phyloP scores from a whole-genome alignment of 331 rosid genomes.

The Erythrophleum ivorense region DNA sequence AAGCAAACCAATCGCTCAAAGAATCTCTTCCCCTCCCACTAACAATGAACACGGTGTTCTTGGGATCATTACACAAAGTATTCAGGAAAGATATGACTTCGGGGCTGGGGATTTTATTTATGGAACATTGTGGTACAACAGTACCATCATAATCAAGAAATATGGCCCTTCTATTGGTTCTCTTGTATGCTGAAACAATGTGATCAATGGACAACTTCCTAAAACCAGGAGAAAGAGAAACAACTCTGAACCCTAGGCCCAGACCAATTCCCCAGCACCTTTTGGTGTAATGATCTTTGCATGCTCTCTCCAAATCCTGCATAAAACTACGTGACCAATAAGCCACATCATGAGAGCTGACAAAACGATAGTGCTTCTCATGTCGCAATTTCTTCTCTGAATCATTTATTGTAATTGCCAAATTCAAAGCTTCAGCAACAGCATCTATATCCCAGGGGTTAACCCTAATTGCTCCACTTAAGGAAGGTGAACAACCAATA shows the following conservation, averaged over 20 bases:
- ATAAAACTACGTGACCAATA: conserved; percentile 96
- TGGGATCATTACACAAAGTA: conserved; percentile 79
- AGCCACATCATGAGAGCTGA: conserved; percentile 89
- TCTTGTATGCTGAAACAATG: conserved; percentile 81
- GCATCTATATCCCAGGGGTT: conserved; percentile 98
- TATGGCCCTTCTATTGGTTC: conserved; percentile 83
- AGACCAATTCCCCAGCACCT: conserved; percentile 96
- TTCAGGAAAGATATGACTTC: conserved; percentile 76
- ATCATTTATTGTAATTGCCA: conserved; percentile 69
- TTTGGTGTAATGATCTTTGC: conserved; percentile 86
- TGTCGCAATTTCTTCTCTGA: conserved; percentile 93
- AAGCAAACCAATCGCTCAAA: conserved; percentile 79
- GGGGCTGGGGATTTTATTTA: conserved; percentile 74
- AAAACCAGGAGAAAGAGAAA: conserved; percentile 84
- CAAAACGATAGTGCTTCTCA: conserved; percentile 93
- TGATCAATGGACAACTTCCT: conserved; percentile 83
- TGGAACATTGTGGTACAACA: conserved; percentile 76
- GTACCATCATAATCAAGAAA: conserved; percentile 96
- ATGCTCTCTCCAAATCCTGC: conserved; percentile 95
- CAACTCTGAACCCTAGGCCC: conserved; percentile 90
- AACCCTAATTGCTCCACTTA: conserved; percentile 98
- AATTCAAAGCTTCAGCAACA: conserved; percentile 88
- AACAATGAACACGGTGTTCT: conserved; percentile 87
- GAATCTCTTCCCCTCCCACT: conserved; percentile 91
- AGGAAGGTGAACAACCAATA: conserved; percentile 96